Percentiles rank a stretch among this genome's conserved stretches.
Evolutionary conservation across 192 early-diverging fungal species (phyloP).

Genomic region (Radiomyces spectabilis): DNA sequence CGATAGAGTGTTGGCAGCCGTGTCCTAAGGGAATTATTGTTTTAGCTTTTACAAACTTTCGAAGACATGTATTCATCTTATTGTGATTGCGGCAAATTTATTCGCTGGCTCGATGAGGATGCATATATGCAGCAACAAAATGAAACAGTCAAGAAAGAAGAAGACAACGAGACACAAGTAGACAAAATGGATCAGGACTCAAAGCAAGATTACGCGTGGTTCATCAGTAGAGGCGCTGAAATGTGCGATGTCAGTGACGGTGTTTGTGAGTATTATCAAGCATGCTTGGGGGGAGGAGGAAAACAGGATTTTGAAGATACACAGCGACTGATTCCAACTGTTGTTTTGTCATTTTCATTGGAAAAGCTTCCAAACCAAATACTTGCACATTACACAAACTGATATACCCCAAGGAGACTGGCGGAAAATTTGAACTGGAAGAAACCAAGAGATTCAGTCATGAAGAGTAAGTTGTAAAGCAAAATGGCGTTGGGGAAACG

Average conservation of each 20-base stretch:
- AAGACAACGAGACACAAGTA: conserved; percentile 22
- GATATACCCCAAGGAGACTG: conserved; percentile 68
- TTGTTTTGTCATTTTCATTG: background rate
- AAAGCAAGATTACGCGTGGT: conserved; percentile 55
- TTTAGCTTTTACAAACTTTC: conserved; percentile 53
- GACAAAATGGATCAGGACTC: conserved; percentile 19
- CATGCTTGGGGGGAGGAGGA: no score
- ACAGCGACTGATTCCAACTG: no score
- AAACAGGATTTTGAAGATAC: background rate
- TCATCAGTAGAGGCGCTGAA: conserved; percentile 86
- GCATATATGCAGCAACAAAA: conserved; percentile 16
- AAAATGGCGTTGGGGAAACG: background rate
- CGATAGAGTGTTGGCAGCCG: background rate
- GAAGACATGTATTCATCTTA: conserved; percentile 82
- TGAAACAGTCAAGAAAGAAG: conserved; percentile 11
- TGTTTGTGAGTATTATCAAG: conserved; percentile 51
- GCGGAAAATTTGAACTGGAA: conserved; percentile 66
- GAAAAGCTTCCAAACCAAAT: conserved; percentile 70
- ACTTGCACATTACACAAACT: conserved; percentile 80
- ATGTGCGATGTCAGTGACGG: conserved; percentile 75
- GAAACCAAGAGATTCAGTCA: conserved; percentile 72
- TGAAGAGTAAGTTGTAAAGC: conserved; percentile 57
- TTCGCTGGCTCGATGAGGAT: conserved; percentile 61
- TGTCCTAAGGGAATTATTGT: background rate
- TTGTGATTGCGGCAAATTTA: conserved; percentile 92